Evolutionary conservation across 2,329 filamentous ascomycete species (phyloP), one percentile per base, ranked within the genome.

Genomic region (Rhinocladiella mackenziei): DNA sequence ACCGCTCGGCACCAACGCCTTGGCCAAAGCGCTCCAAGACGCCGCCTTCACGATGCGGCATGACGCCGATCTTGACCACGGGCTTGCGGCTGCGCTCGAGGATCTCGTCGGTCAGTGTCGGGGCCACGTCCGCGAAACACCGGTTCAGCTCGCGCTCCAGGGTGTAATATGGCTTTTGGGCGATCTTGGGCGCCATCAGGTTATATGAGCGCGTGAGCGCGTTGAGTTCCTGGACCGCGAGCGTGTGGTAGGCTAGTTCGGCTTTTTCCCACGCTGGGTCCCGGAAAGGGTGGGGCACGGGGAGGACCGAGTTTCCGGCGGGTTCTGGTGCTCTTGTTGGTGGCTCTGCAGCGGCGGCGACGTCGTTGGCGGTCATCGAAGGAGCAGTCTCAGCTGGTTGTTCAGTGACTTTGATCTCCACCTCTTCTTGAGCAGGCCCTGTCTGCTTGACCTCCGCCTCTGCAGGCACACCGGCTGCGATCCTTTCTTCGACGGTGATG

Each of bases 81-180:
- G 71, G 71, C 28, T 63, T 70, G 11, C 67, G 65, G 4, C 86
- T 86, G 14, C 88, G 74, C 19, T 85, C 76, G 45, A 76, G 75
- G 48, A 97, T 92, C 50, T 82, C 81, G 2, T 75, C 72, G 0
- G 88, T 78, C 3, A 97, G 65, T 34, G 75, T 70, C 0, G 88
- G 88, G 5, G 91, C 91, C 1, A 94, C 83, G 48, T 95, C 89
- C 1, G 88, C 84, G 60, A 82, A 97, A 62, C 89, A 96, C 2
- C 78, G 73, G 20, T 74, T 75, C 11, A 97, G 73, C 66, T 98
- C 92, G 36, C 91, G 80, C 32, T 89, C 79, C 5, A 97, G 77
- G 2, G 75, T 82, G 60, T 88, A 89, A 64, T 97, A 97, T 0
- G 91, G 87, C 64, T 95, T 95, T 67, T 92, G 94, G 2, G 91